Evolutionary conservation across 2,329 filamentous ascomycete genomes (phyloP).

Genomic region (Alternaria sp.): DNA sequence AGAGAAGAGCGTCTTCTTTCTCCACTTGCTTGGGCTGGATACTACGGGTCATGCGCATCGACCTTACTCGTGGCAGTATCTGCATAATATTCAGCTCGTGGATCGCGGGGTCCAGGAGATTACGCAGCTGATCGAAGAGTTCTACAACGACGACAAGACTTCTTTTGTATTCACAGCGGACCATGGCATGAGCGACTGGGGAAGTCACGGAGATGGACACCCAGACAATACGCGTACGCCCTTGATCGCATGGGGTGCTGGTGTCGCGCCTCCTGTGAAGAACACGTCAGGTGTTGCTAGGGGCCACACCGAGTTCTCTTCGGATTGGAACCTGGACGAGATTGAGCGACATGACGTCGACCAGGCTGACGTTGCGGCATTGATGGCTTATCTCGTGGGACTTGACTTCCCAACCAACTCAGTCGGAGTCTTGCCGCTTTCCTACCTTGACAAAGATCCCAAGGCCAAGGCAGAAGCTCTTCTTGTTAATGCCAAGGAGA

Average conservation of each 20-base stretch:
- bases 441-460: slow-evolving; percentile 76
- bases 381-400: slow-evolving; percentile 93
- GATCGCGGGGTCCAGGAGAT: slow-evolving; percentile 90
- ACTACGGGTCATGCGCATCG: slow-evolving; percentile 86
- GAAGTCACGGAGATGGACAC: slow-evolving; percentile 98
- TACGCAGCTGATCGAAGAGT: slow-evolving; percentile 79
- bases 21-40: slow-evolving; percentile 91
- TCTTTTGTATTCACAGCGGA: slow-evolving; percentile 97
- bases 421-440: slow-evolving; percentile 87
- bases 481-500: slow-evolving; percentile 82
- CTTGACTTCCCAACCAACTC: slow-evolving; percentile 94
- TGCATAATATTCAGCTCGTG: slow-evolving; percentile 93
- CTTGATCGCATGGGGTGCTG: slow-evolving; percentile 91
- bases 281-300: slow-evolving; percentile 67
- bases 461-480: slow-evolving; percentile 84
- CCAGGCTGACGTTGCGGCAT: slow-evolving; percentile 90
- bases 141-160: slow-evolving; percentile 83
- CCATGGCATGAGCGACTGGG: slow-evolving; percentile 99
- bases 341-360: slow-evolving; percentile 88
- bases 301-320: slow-evolving; percentile 89
- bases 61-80: slow-evolving; percentile 94
- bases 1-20: slow-evolving; percentile 92
- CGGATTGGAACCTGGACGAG: slow-evolving; percentile 84
- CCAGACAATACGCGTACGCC: slow-evolving; percentile 97
- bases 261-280: slow-evolving; percentile 76